A percentile compares a stretch with the other conserved stretches of the same genome.
phyloP scores from a whole-genome alignment of 2,329 filamentous ascomycete species.

The Hypoxylon sp. region DNA sequence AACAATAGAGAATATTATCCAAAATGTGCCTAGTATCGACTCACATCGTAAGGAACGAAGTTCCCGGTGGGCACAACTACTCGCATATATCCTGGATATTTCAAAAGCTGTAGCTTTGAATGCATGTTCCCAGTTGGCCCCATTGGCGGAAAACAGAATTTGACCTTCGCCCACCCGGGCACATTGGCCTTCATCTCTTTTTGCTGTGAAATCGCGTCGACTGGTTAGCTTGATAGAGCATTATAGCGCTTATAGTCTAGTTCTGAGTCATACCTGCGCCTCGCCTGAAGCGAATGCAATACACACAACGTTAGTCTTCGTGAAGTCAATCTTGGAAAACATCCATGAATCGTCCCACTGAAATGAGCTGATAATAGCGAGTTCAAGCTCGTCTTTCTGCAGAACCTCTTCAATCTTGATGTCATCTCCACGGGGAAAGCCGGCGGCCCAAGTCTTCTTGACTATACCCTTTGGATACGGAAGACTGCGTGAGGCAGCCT shows the following conservation, averaged over 20 bases:
- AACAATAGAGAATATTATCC: background rate
- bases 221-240: constrained; percentile 12
- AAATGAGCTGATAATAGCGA: constrained; percentile 88
- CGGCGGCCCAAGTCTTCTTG: constrained; percentile 84
- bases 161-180: constrained; percentile 66
- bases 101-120: constrained; percentile 93
- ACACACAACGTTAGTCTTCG: constrained; percentile 73
- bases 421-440: constrained; percentile 76
- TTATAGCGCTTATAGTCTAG: too few relatives aligned
- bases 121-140: constrained; percentile 84
- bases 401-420: constrained; percentile 92
- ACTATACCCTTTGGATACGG: constrained; percentile 74
- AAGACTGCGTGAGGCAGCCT: constrained; percentile 44
- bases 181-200: constrained; percentile 64
- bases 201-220: constrained; percentile 58
- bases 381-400: constrained; percentile 77
- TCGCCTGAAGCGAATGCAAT: constrained; percentile 69
- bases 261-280: constrained; percentile 61
- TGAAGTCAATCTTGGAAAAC: constrained; percentile 76
- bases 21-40: constrained; percentile 20
- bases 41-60: constrained; percentile 79
- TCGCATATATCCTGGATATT: constrained; percentile 79
- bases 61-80: constrained; percentile 92
- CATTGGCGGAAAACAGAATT: constrained; percentile 88
- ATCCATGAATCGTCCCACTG: constrained; percentile 89